Conservation (phyloP, 2,329 filamentous ascomycete species). For the Teratosphaeria nubilosa region DNA sequence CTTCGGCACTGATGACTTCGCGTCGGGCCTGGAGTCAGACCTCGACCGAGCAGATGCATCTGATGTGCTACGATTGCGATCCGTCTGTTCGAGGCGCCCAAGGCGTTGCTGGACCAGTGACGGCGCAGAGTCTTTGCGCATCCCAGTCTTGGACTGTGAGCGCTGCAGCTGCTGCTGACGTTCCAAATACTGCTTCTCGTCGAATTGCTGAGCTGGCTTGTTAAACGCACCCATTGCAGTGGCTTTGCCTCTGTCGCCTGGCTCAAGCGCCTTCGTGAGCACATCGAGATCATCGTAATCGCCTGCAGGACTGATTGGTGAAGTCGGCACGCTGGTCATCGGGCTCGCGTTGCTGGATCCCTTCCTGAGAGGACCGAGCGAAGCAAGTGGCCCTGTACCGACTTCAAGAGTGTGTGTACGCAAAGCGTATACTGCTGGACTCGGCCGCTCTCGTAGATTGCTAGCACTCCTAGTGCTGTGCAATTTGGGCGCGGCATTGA, state of each 20-base stretch:
- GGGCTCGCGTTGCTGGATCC: constrained; percentile 30
- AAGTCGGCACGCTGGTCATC: constrained; percentile 28
- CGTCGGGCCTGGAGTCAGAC: constrained; percentile 7
- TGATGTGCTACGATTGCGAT: constrained; percentile 12
- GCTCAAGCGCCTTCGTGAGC: constrained; percentile 55
- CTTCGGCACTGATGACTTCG: not conserved
- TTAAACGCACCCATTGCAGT: constrained; percentile 64
- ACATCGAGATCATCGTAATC: constrained; percentile 58
- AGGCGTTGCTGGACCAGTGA: constrained; percentile 16
- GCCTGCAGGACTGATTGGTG: constrained; percentile 58
- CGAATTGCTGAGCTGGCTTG: constrained; percentile 65
- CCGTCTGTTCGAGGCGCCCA: constrained; percentile 12
- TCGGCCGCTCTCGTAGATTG: constrained; percentile 47
- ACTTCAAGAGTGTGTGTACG: constrained; percentile 25
- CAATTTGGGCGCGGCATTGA: constrained; percentile 31
- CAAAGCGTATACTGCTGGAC: constrained; percentile 21
- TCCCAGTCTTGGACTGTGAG: constrained; percentile 16
- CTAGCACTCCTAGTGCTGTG: constrained; percentile 47
- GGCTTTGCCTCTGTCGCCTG: constrained; percentile 70
- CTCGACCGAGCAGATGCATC: constrained; percentile 16
- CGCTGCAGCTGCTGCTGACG: constrained; percentile 72
- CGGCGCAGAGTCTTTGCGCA: constrained; percentile 7
- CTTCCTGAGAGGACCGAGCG: constrained; percentile 27
- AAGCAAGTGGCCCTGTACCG: constrained; percentile 27
- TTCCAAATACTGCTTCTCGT: constrained; percentile 76